These are phyloP conservation scores for Boletus rubropictus DNA, from an alignment of 768 basidiomycete genomes.

Conservation along the genomic window DNA sequence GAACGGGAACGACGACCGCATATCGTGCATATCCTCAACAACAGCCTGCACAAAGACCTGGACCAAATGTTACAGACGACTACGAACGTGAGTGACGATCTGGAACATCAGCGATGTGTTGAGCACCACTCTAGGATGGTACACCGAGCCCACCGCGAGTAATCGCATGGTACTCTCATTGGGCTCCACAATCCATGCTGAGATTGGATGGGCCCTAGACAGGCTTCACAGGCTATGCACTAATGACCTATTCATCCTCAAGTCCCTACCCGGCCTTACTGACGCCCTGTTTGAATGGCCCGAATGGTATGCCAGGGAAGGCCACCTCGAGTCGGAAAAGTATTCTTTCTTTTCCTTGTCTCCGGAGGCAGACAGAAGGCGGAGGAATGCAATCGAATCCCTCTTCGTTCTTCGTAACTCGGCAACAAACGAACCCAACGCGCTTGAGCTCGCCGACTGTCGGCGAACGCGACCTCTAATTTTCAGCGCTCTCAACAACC, in stretches of 20 bases:
- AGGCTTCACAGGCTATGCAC: constrained; percentile 75
- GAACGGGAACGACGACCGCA: constrained; percentile 19
- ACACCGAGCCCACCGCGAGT: constrained; percentile 69
- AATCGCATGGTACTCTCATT: constrained; percentile 92
- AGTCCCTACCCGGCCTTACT: constrained; percentile 68
- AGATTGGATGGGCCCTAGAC: constrained; percentile 87
- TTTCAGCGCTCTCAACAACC: constrained; percentile 56
- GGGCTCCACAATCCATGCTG: constrained; percentile 73
- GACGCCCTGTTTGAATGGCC: constrained; percentile 88
- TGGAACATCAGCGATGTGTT: constrained; percentile 1
- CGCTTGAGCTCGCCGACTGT: constrained; percentile 51
- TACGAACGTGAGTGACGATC: constrained; percentile 58
- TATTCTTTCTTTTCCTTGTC: constrained; percentile 52
- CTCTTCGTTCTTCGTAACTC: constrained; percentile 85
- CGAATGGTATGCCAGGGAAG: constrained; percentile 69
- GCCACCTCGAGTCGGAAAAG: constrained; percentile 43
- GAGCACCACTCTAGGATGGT: constrained; percentile 55
- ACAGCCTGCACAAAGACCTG: constrained; percentile 18
- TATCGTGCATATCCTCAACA: constrained; percentile 27
- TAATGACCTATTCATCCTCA: constrained; percentile 73
- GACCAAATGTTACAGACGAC: constrained; percentile 58
- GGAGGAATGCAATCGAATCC: constrained; percentile 78
- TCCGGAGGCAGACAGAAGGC: constrained; percentile 45
- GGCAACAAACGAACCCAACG: constrained; percentile 63
- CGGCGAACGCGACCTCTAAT: constrained; percentile 62